These are phyloP conservation scores for Diutina siamensis DNA, from an alignment of 1,139 yeast species.

Conservation along the genomic window DNA sequence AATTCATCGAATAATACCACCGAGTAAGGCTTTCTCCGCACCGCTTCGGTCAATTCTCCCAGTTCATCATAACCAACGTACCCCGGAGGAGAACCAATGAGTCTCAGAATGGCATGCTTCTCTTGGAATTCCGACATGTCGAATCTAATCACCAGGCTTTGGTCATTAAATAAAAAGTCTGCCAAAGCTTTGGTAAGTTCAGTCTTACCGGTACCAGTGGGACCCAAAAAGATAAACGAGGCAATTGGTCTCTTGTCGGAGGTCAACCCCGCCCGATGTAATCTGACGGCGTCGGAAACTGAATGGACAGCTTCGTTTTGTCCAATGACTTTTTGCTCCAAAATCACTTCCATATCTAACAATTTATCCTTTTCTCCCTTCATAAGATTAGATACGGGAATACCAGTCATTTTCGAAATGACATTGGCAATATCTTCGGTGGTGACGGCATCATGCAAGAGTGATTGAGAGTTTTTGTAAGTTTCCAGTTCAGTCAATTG, in stretches of 20 bases:
- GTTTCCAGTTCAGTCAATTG: slow-evolving; percentile 35
- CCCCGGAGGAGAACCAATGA: slow-evolving; percentile 97
- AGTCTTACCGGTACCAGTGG: slow-evolving; percentile 97
- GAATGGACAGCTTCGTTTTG: slow-evolving; percentile 91
- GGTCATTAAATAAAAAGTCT: slow-evolving; percentile 82
- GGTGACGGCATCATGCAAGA: slow-evolving; percentile 87
- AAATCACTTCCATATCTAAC: slow-evolving; percentile 71
- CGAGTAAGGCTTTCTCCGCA: slow-evolving; percentile 86
- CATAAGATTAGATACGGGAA: slow-evolving; percentile 84
- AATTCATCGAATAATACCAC: slow-evolving; percentile 91
- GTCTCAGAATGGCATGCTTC: slow-evolving; percentile 76
- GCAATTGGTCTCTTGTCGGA: slow-evolving; percentile 93
- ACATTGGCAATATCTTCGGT: slow-evolving; percentile 90
- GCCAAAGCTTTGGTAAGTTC: slow-evolving; percentile 89
- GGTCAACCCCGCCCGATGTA: slow-evolving; percentile 93
- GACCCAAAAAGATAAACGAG: slow-evolving; percentile 90
- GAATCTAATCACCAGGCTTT: slow-evolving; percentile 73
- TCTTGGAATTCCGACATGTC: slow-evolving; percentile 99
- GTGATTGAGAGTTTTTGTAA: slow-evolving; percentile 21
- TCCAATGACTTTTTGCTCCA: slow-evolving; percentile 76
- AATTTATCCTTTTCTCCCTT: slow-evolving; percentile 91
- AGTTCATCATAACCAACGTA: slow-evolving; percentile 93
- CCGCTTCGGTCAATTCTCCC: slow-evolving; percentile 94
- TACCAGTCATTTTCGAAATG: slow-evolving; percentile 89
- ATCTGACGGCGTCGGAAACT: slow-evolving; percentile 85